phyloP scores from a whole-genome alignment of 148 eudicot species.

The Vaccinium macrocarpon region DNA sequence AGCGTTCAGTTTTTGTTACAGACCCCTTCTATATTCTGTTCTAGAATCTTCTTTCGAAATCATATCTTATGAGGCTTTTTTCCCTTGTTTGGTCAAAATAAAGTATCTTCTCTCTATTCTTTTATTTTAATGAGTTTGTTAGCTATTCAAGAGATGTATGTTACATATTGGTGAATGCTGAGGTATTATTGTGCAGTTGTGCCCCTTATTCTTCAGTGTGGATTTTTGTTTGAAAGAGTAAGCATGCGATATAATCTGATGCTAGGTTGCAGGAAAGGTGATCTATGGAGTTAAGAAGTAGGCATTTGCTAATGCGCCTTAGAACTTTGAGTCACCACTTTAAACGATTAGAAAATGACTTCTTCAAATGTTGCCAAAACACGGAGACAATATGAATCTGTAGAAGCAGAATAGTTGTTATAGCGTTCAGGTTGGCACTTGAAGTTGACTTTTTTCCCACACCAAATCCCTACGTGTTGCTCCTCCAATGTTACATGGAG shows the following conservation, averaged over 20 bases:
- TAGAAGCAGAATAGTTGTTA: background rate
- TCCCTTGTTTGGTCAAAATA: conserved; percentile 9
- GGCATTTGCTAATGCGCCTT: background rate
- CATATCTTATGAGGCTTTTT: background rate
- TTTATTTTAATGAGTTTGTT: background rate
- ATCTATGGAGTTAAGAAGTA: background rate
- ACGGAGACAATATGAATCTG: background rate
- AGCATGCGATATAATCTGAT: background rate
- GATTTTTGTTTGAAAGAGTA: background rate
- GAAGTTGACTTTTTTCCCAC: background rate
- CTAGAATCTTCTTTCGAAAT: background rate
- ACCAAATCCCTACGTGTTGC: background rate
- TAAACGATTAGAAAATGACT: background rate
- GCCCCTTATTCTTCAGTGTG: background rate
- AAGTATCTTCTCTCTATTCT: background rate
- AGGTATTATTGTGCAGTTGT: background rate
- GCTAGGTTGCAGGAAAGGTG: background rate
- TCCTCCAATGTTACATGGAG: background rate
- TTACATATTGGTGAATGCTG: background rate
- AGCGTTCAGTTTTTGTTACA: conserved; percentile 24
- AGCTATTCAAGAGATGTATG: background rate
- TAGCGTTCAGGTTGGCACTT: background rate
- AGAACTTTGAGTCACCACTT: background rate
- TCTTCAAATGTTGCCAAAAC: background rate
- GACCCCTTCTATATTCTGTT: background rate